Conservation (phyloP, 768 basidiomycete genomes). For the Hygrophorus russula region DNA sequence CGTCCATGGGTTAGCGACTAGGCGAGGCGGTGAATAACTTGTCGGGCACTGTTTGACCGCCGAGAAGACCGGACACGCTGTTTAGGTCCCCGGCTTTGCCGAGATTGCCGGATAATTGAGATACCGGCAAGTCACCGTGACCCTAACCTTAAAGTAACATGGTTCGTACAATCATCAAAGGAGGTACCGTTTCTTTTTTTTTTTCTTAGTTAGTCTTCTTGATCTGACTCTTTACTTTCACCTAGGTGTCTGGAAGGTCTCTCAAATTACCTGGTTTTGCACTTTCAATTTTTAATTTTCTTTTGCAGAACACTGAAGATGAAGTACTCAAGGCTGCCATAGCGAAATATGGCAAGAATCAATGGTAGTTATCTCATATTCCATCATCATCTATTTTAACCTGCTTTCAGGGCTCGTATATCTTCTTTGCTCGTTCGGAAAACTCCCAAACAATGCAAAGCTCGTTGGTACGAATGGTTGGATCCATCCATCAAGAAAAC, state of each 20-base stretch:
- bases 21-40: no score
- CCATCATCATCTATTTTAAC: background rate
- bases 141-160: constrained; percentile 22
- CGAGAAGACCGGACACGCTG: no score
- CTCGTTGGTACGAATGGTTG: constrained; percentile 98
- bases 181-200: constrained; percentile 50
- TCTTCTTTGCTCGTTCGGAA: constrained; percentile 95
- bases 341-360: constrained; percentile 93
- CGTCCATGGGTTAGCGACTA: no score
- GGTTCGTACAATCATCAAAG: constrained; percentile 90
- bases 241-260: constrained; percentile 75
- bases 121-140: no score
- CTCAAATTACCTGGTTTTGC: background rate
- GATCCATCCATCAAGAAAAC: constrained; percentile 99
- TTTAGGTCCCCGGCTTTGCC: no score
- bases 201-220: background rate
- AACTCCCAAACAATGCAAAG: constrained; percentile 99
- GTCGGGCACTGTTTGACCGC: no score
- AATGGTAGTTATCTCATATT: constrained; percentile 47
- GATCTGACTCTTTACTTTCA: constrained; percentile 7
- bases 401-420: constrained; percentile 76
- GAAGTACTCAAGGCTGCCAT: constrained; percentile 99
- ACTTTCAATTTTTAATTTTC: constrained; percentile 10
- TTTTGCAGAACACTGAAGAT: constrained; percentile 79
- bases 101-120: no score